phyloP scores from a whole-genome alignment of 2,329 filamentous ascomycete species.

The Cylindrodendrum hubeiense region DNA sequence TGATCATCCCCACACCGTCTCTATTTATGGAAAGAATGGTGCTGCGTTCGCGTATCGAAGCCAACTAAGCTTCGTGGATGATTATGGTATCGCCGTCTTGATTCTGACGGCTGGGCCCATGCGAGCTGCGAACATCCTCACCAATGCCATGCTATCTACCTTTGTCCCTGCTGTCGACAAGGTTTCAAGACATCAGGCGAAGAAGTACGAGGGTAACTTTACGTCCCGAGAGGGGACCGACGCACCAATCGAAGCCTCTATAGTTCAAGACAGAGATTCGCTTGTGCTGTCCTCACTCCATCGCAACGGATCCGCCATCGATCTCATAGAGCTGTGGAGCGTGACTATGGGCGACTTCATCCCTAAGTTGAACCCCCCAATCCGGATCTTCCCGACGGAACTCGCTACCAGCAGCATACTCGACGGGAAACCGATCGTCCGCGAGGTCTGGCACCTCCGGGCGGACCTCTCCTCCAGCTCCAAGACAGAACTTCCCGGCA shows the following conservation, averaged over 20 bases:
- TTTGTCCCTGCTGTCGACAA: conserved; percentile 47
- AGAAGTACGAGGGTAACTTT: conserved; percentile 32
- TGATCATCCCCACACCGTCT: conserved; percentile 46
- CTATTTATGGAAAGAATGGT: conserved; percentile 51
- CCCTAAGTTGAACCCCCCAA: conserved; percentile 26
- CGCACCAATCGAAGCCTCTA: conserved; percentile 23
- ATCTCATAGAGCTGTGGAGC: conserved; percentile 38
- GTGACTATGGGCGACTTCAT: conserved; percentile 41
- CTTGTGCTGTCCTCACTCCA: conserved; percentile 38
- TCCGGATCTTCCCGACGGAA: conserved; percentile 45
- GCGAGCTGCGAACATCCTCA: conserved; percentile 42
- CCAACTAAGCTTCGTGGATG: conserved; percentile 51
- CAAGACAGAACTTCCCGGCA: conserved; percentile 46
- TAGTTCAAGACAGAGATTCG: conserved; percentile 43
- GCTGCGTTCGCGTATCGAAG: conserved; percentile 50
- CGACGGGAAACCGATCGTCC: conserved; percentile 19
- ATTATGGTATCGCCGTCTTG: conserved; percentile 49
- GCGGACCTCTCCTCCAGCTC: conserved; percentile 28
- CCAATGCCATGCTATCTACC: conserved; percentile 44
- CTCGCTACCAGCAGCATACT: conserved; percentile 26
- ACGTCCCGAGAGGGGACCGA: conserved; percentile 1
- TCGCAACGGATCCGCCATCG: conserved; percentile 39
- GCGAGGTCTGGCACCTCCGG: conserved; percentile 48
- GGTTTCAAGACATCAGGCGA: conserved; percentile 43
- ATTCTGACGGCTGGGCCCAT: conserved; percentile 49